Evolutionary conservation across 129 eudicot species (phyloP).

Genomic region (carrot (Daucus carota)): DH1_v3.0 NC_030381.2:18094001-18094500

Average conservation of each 20-base stretch:
- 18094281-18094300: slow-evolving; percentile 26
- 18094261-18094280: slow-evolving; percentile 32
- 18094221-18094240: slow-evolving; percentile 32
- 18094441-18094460: neutral
- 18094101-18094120: slow-evolving; percentile 30
- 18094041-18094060: slow-evolving; percentile 34
- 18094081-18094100: slow-evolving; percentile 25
- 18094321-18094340: slow-evolving; percentile 36
- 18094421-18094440: neutral
- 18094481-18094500: slow-evolving; percentile 33
- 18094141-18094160: slow-evolving; percentile 26
- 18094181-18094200: slow-evolving; percentile 30
- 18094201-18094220: slow-evolving; percentile 26
- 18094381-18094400: slow-evolving; percentile 27
- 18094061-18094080: slow-evolving; percentile 28
- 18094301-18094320: slow-evolving; percentile 28
- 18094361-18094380: slow-evolving; percentile 31
- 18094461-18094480: slow-evolving; percentile 13
- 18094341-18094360: slow-evolving; percentile 30
- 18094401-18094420: neutral
- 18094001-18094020: neutral
- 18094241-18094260: slow-evolving; percentile 33
- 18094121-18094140: slow-evolving; percentile 25
- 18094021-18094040: neutral
- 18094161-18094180: slow-evolving; percentile 26